Base-by-base conservation (phyloP, 768 basidiomycete species). In the Asterophora lycoperdoides region DNA sequence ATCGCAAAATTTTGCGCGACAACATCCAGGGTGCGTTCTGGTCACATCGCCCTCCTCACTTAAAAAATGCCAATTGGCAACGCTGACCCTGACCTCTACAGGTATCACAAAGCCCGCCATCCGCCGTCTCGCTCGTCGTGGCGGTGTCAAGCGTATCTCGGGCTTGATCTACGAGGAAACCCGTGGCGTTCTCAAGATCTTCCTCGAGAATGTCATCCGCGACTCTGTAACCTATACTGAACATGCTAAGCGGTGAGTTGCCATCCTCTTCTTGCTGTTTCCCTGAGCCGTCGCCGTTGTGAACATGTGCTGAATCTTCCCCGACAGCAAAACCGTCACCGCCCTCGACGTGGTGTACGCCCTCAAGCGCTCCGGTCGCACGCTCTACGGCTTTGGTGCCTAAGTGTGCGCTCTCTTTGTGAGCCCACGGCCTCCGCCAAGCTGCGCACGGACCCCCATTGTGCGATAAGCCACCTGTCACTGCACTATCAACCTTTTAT, bases 171-270 rank as follows among this genome's bases (percentile, higher is more conserved):
- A 91, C 65, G 90, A 93, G 67, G 90, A 93, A 76, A 92, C 90
- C 20, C 88, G 90, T 65, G 88, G 89, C 71, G 90, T 91, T 10
- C 75, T 93, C 54, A 93, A 91, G 75, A 88, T 90, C 60, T 91
- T 89, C 78, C 76, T 89, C 29, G 86, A 89, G 71, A 87, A 85
- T 53, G 83, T 92, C 60, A 92, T 93, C 61, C 84, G 89, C 58
- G 90, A 93, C 72, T 90, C 89, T 1, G 90, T 93, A 57, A 93
- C 90, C 44, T 93, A 93, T 75, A 93, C 91, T 33, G 90, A 93
- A 68, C 90, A 92, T 75, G 89, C 90, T 50, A 92, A 92, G 71
- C 79, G 86, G 60, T 59, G 35, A 48, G 54, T 34, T 13, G 5
- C 11, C 8, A 11, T 28, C 28, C 28, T 32, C 37, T 26, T 37